Evolutionary conservation across 306 rosid genomes (phyloP).

Genomic region (Sophora flavescens): DNA sequence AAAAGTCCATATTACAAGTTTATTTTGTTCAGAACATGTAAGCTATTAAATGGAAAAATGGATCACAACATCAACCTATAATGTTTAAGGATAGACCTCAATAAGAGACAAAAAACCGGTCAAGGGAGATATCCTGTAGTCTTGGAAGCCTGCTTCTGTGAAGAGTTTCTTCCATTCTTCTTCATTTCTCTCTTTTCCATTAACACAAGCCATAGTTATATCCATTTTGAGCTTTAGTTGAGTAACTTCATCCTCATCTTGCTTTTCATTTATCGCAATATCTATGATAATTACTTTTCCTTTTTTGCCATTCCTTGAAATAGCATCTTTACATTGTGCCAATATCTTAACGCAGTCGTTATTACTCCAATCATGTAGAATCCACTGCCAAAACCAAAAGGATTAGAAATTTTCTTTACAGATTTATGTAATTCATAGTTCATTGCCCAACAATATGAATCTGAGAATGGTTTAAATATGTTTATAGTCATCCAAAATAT

Average conservation of each 20-base stretch:
- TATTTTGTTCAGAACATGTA: too few species aligned
- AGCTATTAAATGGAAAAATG: too few species aligned
- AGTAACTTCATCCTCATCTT: conserved; percentile 22
- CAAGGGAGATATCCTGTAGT: conserved; percentile 39
- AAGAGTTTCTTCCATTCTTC: conserved; percentile 53
- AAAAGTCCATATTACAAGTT: too few species aligned
- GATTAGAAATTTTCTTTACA: neutral
- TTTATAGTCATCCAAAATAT: too few species aligned
- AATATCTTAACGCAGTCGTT: conserved; percentile 46
- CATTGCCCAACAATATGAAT: too few species aligned
- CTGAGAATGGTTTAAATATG: too few species aligned
- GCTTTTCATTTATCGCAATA: conserved; percentile 42
- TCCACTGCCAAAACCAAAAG: neutral
- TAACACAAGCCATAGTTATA: conserved; percentile 39
- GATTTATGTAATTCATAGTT: too few species aligned
- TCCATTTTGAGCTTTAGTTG: conserved; percentile 44
- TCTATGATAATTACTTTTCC: conserved; percentile 56
- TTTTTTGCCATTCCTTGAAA: conserved; percentile 34
- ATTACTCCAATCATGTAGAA: conserved; percentile 37
- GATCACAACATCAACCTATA: neutral
- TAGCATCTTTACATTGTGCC: conserved; percentile 42
- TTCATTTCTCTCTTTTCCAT: conserved; percentile 38
- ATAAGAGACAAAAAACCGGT: conserved; percentile 49
- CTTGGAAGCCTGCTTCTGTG: conserved; percentile 47
- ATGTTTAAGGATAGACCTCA: conserved; percentile 51